phyloP scores from a whole-genome alignment of 1,284 basidiomycete genomes.

The Cryptococcus floricola region DNA sequence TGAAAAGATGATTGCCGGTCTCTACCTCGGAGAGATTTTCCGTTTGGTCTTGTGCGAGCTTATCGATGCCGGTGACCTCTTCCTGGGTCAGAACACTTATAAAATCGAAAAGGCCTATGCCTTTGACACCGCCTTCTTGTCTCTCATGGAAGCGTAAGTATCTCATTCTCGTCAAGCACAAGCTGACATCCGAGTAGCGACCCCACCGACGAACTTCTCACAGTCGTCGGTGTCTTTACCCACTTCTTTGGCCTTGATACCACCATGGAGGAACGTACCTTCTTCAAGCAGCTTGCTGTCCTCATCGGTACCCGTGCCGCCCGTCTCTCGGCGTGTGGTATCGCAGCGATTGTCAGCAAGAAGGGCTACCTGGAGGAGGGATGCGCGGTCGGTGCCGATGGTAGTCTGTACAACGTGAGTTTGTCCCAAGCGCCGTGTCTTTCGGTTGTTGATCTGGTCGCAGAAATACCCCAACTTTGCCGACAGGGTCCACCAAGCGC shows the following conservation, averaged over 20 bases:
- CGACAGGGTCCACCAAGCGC: conserved; percentile 79
- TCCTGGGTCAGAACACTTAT: conserved; percentile 97
- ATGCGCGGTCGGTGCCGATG: conserved; percentile 85
- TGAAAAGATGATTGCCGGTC: conserved; percentile 96
- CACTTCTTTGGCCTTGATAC: conserved; percentile 94
- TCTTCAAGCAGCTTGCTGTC: conserved; percentile 86
- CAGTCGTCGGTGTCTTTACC: conserved; percentile 92
- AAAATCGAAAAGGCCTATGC: conserved; percentile 89
- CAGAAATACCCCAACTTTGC: conserved; percentile 94
- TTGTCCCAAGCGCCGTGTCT: background rate
- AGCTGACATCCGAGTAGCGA: conserved; percentile 57
- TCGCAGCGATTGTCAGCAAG: conserved; percentile 88
- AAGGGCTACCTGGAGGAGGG: conserved; percentile 80
- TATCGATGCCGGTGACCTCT: conserved; percentile 92
- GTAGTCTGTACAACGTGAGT: conserved; percentile 84
- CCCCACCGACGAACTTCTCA: conserved; percentile 94
- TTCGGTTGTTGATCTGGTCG: background rate
- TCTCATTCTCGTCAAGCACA: background rate
- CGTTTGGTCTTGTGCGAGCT: conserved; percentile 91
- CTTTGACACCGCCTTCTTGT: conserved; percentile 95
- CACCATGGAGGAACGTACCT: conserved; percentile 86
- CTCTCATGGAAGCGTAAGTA: conserved; percentile 82
- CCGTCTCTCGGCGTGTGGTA: conserved; percentile 83
- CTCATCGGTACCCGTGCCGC: conserved; percentile 87
- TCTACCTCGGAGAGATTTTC: conserved; percentile 95